Percentiles rank a stretch among this genome's conserved stretches.
These are phyloP conservation scores for Blepharisma japonicum DNA, from an alignment of 73 alveolate species.

Conservation along the genomic window DNA sequence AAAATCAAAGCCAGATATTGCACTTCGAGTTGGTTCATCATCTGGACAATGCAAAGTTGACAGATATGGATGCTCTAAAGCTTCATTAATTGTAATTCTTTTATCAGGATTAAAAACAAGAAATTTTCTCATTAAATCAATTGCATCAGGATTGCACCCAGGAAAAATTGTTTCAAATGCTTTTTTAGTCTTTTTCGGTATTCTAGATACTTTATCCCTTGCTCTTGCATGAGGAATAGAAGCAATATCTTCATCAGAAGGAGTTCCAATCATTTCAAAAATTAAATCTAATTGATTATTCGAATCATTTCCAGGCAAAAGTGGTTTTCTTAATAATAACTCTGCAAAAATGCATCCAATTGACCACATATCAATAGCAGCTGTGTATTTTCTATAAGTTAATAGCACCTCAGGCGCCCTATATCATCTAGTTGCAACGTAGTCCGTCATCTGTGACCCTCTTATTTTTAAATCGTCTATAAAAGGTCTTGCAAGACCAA, in stretches of 20 bases:
- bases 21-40: conserved; percentile 55
- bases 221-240: conserved; percentile 48
- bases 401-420: conserved; percentile 83
- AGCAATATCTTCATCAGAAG: conserved; percentile 55
- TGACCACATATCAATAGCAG: conserved; percentile 85
- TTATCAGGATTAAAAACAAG: conserved; percentile 77
- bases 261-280: conserved; percentile 84
- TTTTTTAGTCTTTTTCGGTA: conserved; percentile 55
- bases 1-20: conserved; percentile 51
- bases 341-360: conserved; percentile 95
- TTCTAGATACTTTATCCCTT: conserved; percentile 37
- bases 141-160: conserved; percentile 58
- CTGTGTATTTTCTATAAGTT: conserved; percentile 51
- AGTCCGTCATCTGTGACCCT: conserved; percentile 65
- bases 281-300: conserved; percentile 77
- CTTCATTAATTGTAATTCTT: conserved; percentile 87
- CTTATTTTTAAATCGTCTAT: conserved; percentile 47
- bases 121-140: conserved; percentile 63
- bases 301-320: conserved; percentile 87
- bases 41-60: conserved; percentile 68
- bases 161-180: conserved; percentile 53
- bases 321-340: conserved; percentile 75
- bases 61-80: conserved; percentile 87
- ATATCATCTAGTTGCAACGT: conserved; percentile 86
- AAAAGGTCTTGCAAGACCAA: conserved; percentile 83